phyloP scores from a whole-genome alignment of 140 eudicot genomes.

The Oenanthe javanica region DNA sequence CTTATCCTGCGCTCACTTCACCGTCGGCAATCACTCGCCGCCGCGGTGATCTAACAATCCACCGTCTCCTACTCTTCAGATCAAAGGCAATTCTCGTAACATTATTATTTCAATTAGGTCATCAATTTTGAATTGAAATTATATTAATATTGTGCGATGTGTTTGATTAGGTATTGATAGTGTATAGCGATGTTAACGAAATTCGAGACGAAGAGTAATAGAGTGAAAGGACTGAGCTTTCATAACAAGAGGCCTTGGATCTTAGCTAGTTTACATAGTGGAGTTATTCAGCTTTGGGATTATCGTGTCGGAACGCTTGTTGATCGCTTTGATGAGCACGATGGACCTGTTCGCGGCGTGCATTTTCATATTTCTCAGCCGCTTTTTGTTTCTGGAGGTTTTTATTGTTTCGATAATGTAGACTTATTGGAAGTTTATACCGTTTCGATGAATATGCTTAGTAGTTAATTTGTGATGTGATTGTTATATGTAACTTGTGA shows the following conservation, averaged over 20 bases:
- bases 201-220: conserved; percentile 49
- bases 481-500: not conserved
- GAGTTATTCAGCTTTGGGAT: conserved; percentile 85
- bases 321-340: conserved; percentile 71
- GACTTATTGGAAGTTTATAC: not conserved
- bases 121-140: not conserved
- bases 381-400: conserved; percentile 77
- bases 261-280: conserved; percentile 73
- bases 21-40: conserved; percentile 2
- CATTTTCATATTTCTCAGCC: conserved; percentile 81
- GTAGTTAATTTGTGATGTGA: too few species aligned
- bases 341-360: conserved; percentile 83
- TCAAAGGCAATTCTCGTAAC: not conserved
- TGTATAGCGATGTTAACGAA: conserved; percentile 37
- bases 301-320: conserved; percentile 67
- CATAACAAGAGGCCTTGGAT: conserved; percentile 52
- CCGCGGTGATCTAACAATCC: conserved; percentile 8
- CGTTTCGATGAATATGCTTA: not conserved
- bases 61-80: not conserved
- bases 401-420: not conserved
- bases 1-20: not conserved
- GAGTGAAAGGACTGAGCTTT: conserved; percentile 51
- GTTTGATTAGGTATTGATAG: conserved; percentile 18
- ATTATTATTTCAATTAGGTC: not conserved
- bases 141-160: not conserved